phyloP scores from a whole-genome alignment of 495 filamentous ascomycete species.

The Geoglossum glabrum region DNA sequence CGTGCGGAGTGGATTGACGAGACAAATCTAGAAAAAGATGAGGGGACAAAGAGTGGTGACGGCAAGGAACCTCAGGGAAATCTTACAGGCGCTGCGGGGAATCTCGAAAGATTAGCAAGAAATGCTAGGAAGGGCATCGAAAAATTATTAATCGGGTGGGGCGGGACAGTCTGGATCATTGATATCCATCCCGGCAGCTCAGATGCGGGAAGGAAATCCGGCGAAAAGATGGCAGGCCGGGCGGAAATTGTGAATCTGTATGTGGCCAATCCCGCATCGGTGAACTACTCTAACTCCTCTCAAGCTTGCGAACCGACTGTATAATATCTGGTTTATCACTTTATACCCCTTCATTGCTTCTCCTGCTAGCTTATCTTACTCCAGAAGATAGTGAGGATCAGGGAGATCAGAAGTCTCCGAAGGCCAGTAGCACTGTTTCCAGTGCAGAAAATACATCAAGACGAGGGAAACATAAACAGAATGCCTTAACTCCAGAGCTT shows the following conservation, averaged over 20 bases:
- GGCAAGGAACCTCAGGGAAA: slow-evolving; percentile 18
- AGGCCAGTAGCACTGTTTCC: not conserved
- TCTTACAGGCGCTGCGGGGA: slow-evolving; percentile 7
- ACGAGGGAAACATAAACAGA: slow-evolving; percentile 44
- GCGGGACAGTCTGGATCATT: slow-evolving; percentile 84
- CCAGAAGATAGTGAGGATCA: slow-evolving; percentile 39
- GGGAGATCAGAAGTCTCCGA: slow-evolving; percentile 7
- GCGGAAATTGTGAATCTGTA: slow-evolving; percentile 84
- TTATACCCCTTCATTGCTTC: slow-evolving; percentile 79
- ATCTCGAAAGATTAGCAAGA: not conserved
- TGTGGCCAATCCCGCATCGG: slow-evolving; percentile 17
- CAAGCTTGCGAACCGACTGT: slow-evolving; percentile 38
- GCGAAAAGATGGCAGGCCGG: slow-evolving; percentile 51
- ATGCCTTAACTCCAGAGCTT: slow-evolving; percentile 67
- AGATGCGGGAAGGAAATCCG: slow-evolving; percentile 44
- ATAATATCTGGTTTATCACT: slow-evolving; percentile 91
- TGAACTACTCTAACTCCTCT: not conserved
- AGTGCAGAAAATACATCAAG: slow-evolving; percentile 14
- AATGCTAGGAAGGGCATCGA: slow-evolving; percentile 29
- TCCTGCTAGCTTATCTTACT: slow-evolving; percentile 76
- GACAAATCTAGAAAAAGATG: slow-evolving; percentile 41
- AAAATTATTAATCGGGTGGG: slow-evolving; percentile 84
- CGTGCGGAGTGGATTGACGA: slow-evolving; percentile 85
- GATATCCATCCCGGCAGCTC: slow-evolving; percentile 66
- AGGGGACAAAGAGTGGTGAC: slow-evolving; percentile 26